Evolutionary conservation across 1,139 yeast species (phyloP).

Genomic region (Wickerhamomyces sp.): DNA sequence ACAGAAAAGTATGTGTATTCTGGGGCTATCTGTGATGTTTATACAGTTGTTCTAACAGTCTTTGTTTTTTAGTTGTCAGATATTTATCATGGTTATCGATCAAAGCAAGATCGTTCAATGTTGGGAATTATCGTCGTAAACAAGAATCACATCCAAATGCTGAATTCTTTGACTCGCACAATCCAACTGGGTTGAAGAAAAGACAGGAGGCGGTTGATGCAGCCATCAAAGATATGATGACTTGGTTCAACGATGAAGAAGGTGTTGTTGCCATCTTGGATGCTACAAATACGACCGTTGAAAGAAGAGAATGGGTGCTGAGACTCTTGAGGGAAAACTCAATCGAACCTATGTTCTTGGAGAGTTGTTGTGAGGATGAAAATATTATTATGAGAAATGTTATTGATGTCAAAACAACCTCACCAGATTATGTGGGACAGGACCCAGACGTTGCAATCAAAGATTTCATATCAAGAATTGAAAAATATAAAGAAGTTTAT

Average conservation of each 20-base stretch:
- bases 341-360: constrained; percentile 88
- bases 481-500: constrained; percentile 66
- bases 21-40: constrained; percentile 19
- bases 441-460: constrained; percentile 68
- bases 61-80: constrained; percentile 50
- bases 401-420: constrained; percentile 76
- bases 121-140: constrained; percentile 76
- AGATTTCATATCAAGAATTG: constrained; percentile 72
- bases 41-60: neutral
- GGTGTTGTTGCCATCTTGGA: constrained; percentile 92
- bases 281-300: constrained; percentile 76
- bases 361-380: constrained; percentile 84
- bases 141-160: constrained; percentile 58
- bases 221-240: constrained; percentile 81
- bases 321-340: constrained; percentile 58
- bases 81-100: constrained; percentile 91
- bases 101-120: constrained; percentile 82
- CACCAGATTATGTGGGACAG: constrained; percentile 77
- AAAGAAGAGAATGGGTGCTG: constrained; percentile 63
- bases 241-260: constrained; percentile 75
- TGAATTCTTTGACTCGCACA: constrained; percentile 70
- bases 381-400: constrained; percentile 75
- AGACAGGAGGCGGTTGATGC: constrained; percentile 65
- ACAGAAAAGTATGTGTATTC: constrained; percentile 37
- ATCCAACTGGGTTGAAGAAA: constrained; percentile 55